Conservation (phyloP, 208 protist species). For the Acanthamoeba royreba region DNA sequence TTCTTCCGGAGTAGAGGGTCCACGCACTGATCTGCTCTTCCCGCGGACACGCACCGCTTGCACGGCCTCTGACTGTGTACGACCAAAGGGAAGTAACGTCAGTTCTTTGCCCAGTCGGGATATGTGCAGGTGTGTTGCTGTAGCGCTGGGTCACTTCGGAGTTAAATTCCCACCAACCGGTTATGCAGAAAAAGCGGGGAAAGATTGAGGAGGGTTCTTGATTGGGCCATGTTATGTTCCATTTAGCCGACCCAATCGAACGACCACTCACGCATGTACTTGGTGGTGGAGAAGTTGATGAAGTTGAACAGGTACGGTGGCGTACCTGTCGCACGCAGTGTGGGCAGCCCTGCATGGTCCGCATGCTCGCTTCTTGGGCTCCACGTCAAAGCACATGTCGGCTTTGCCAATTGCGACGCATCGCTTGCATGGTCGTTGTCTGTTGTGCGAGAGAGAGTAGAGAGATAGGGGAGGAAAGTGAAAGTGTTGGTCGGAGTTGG, state of each 20-base stretch:
- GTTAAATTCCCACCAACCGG: no score
- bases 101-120: no score
- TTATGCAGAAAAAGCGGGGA: no score
- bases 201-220: no score
- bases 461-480: not conserved
- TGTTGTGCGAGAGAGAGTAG: not conserved
- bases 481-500: no score
- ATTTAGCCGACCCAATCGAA: no score
- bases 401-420: not conserved
- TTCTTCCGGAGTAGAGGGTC: constrained; percentile 5
- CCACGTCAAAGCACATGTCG: constrained; percentile 24
- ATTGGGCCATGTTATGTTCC: no score
- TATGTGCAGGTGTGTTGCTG: no score
- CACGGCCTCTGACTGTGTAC: not conserved
- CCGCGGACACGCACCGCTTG: not conserved
- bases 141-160: no score
- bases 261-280: no score
- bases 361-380: constrained; percentile 23
- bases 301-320: not conserved
- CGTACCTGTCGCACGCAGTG: not conserved
- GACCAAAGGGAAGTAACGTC: not conserved
- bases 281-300: no score
- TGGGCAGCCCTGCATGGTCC: not conserved
- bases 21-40: not conserved
- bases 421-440: constrained; percentile 4